phyloP scores from a whole-genome alignment of 768 basidiomycete genomes.

The Lentinula boryana region DNA sequence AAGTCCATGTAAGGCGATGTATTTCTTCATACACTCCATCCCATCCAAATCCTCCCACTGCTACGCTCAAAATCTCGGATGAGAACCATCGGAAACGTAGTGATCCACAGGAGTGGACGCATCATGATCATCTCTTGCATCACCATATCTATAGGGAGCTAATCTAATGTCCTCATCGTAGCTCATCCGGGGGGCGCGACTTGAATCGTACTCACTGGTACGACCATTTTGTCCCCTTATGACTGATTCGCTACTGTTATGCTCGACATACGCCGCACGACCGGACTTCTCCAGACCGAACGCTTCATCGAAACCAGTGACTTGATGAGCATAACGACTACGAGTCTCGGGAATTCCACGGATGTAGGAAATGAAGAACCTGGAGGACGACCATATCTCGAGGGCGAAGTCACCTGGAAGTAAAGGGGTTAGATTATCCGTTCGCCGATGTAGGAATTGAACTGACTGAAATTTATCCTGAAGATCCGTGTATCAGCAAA shows the following conservation, averaged over 20 bases:
- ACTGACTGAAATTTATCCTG: conserved; percentile 29
- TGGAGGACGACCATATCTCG: conserved; percentile 47
- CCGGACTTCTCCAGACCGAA: conserved; percentile 19
- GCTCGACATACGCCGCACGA: conserved; percentile 10
- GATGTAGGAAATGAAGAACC: conserved; percentile 41
- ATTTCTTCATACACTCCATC: background rate
- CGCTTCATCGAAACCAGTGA: conserved; percentile 15
- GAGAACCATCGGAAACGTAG: background rate
- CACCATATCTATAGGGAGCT: conserved; percentile 26
- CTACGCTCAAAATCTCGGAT: background rate
- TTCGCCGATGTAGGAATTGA: background rate
- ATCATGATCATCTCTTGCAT: background rate
- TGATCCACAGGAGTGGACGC: background rate
- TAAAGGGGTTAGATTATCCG: background rate
- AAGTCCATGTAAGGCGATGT: background rate
- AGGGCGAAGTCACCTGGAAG: conserved; percentile 43
- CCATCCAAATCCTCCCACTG: background rate
- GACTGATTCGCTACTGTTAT: conserved; percentile 3
- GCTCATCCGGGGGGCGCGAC: conserved; percentile 15
- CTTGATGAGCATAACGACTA: background rate
- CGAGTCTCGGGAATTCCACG: conserved; percentile 12
- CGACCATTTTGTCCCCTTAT: background rate
- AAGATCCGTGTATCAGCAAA: background rate
- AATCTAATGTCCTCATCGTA: conserved; percentile 36
- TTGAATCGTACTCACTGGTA: conserved; percentile 10